phyloP scores from a whole-genome alignment of 148 eudicot species.

The Simmondsia chinensis region DNA sequence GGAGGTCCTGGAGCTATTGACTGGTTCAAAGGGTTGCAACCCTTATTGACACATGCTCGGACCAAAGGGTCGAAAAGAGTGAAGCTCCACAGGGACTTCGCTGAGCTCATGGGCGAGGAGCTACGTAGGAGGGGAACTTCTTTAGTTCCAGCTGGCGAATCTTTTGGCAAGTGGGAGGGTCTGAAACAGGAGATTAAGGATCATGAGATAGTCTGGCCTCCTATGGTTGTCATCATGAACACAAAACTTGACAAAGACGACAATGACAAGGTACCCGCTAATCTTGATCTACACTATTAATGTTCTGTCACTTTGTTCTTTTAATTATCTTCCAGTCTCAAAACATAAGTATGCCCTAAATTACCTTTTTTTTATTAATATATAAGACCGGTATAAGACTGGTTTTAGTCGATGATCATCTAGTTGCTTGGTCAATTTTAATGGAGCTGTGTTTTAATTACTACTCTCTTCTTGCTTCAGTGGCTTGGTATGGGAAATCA shows the following conservation, averaged over 20 bases:
- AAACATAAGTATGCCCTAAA: too few species aligned
- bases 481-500: slow-evolving; percentile 87
- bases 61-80: slow-evolving; percentile 56
- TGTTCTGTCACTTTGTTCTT: not conserved
- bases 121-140: slow-evolving; percentile 51
- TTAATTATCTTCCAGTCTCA: not conserved
- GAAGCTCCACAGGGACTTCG: slow-evolving; percentile 58
- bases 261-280: slow-evolving; percentile 37
- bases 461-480: too few species aligned
- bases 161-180: slow-evolving; percentile 54
- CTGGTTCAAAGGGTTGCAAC: slow-evolving; percentile 67
- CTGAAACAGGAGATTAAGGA: slow-evolving; percentile 22
- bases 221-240: slow-evolving; percentile 73
- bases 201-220: slow-evolving; percentile 77
- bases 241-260: slow-evolving; percentile 50
- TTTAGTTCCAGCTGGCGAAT: slow-evolving; percentile 40
- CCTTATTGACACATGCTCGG: slow-evolving; percentile 53
- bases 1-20: slow-evolving; percentile 75
- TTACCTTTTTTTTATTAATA: too few species aligned
- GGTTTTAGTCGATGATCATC: too few species aligned
- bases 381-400: too few species aligned
- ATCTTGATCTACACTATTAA: not conserved
- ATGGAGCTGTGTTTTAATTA: too few species aligned
- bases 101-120: slow-evolving; percentile 62
- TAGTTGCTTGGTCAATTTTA: too few species aligned